A percentile compares a stretch with the other conserved stretches of the same genome.
Evolutionary conservation across 2,329 filamentous ascomycete genomes (phyloP).

Genomic region (Bipolaris sorokiniana): DNA sequence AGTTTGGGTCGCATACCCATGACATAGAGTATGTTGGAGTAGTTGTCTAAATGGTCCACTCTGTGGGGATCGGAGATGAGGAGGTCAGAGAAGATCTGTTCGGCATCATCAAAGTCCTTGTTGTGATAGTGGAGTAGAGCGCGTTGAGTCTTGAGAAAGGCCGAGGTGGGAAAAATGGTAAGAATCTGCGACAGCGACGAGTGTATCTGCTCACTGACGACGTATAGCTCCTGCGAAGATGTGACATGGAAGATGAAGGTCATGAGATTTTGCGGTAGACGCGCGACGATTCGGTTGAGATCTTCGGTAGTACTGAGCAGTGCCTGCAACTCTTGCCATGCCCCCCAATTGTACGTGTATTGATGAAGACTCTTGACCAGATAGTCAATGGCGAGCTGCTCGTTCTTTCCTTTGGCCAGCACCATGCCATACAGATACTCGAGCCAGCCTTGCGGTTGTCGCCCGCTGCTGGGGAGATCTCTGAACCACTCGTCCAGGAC

Average conservation of each 20-base stretch:
- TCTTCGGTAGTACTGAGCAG: conserved; percentile 82
- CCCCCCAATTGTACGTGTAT: conserved; percentile 96
- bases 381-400: conserved; percentile 81
- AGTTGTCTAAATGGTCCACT: conserved; percentile 90
- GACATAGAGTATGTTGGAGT: conserved; percentile 97
- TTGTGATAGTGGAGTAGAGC: conserved; percentile 89
- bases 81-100: conserved; percentile 70
- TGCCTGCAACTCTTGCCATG: conserved; percentile 89
- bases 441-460: conserved; percentile 83
- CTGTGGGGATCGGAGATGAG: conserved; percentile 70
- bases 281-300: conserved; percentile 73
- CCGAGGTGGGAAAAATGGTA: conserved; percentile 82
- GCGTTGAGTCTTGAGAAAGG: conserved; percentile 88
- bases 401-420: conserved; percentile 87
- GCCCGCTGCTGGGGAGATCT: conserved; percentile 64
- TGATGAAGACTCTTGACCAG: conserved; percentile 86
- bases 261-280: conserved; percentile 87
- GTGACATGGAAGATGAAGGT: conserved; percentile 93
- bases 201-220: conserved; percentile 77
- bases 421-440: conserved; percentile 93
- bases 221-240: conserved; percentile 89
- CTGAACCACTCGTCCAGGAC: conserved; percentile 83
- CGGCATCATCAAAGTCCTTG: conserved; percentile 73
- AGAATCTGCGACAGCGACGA: conserved; percentile 78
- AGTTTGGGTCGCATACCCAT: conserved; percentile 86